Evolutionary conservation across 768 basidiomycete genomes (phyloP), one percentile per base, ranked within the genome.

Genomic region (Termitomyces sp.): DNA sequence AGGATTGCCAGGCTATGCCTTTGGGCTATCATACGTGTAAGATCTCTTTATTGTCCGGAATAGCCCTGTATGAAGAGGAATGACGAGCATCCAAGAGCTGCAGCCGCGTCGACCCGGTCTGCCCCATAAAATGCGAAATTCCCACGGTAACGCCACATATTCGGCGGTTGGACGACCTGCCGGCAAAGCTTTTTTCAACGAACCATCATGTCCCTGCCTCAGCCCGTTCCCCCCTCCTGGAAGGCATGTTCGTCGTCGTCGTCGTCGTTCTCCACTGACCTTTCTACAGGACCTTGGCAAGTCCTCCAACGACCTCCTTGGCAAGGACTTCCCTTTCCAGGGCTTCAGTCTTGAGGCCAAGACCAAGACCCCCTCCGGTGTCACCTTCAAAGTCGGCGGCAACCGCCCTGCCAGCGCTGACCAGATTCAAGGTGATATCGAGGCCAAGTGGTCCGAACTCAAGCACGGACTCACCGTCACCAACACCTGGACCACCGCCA

Each of bases 161-260:
- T 62, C 60, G 57, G 49, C 53, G 65, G 60, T 49, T 63, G 48
- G 53, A 32, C 51, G 48, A 60, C 53, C 45, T 40, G 29, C 62
- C 36, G 59, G 37, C 51, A 63, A 65, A 63, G 40, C 56, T 50
- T 64, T 61, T 65, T 66, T 59, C 63, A 66, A 63, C 66, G 45
- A 66, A 67, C 68, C 72, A 72, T 49, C 66, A 94, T 94, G 92
- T 91, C 92, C 74, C 83, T 94, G 70, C 92, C 95, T 74, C 95
- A 96, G 72, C 93, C 95, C 65, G 95, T 97, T 69, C 95, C 94
- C 75, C 95, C 94, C 61, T 94, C 92, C 72, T 97, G 94, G 94
- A 96, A 96, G 87, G 94, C 89, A 67, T 40, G 76, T 73, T n/a
- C 40, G 42, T 53, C 57, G 15, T 34, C 31, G 32, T 42, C 15